phyloP scores from a whole-genome alignment of 345 rosid species.

The Acer negundo region DNA sequence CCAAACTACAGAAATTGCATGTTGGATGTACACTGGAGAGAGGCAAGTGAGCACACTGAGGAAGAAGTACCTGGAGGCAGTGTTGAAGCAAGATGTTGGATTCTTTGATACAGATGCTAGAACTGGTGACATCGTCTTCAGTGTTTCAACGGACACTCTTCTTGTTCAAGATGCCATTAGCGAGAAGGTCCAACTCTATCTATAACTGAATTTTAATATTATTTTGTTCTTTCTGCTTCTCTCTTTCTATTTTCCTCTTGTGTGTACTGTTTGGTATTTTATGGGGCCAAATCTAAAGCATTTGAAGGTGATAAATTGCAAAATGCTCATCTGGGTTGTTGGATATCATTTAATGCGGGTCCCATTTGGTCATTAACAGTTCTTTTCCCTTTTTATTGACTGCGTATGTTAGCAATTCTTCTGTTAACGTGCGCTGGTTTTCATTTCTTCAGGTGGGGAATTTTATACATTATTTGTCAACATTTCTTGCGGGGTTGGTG shows the following conservation, averaged over 20 bases:
- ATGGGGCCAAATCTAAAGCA: conserved; percentile 26
- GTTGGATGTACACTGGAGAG: conserved; percentile 99
- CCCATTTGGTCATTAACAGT: conserved; percentile 28
- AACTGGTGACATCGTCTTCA: conserved; percentile 97
- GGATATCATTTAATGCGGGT: conserved; percentile 39
- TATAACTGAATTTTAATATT: neutral
- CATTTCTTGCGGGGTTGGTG: conserved; percentile 96
- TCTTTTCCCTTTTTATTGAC: conserved; percentile 20
- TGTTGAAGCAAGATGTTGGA: conserved; percentile 94
- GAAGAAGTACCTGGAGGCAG: conserved; percentile 94
- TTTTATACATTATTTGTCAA: conserved; percentile 92
- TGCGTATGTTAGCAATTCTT: conserved; percentile 44
- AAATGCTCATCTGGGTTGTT: conserved; percentile 26
- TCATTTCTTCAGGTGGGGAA: conserved; percentile 78
- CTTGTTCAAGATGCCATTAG: conserved; percentile 99
- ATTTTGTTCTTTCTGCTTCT: neutral
- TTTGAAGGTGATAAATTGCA: conserved; percentile 24
- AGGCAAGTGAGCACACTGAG: conserved; percentile 91
- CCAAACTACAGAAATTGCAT: conserved; percentile 71
- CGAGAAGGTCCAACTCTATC: conserved; percentile 63
- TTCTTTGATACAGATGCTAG: conserved; percentile 98
- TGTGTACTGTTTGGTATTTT: conserved; percentile 22
- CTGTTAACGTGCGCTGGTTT: conserved; percentile 36
- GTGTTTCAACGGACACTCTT: conserved; percentile 97
- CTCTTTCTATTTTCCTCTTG: neutral